phyloP scores from a whole-genome alignment of 2,329 filamentous ascomycete species.

The Alternaria sp. region DNA sequence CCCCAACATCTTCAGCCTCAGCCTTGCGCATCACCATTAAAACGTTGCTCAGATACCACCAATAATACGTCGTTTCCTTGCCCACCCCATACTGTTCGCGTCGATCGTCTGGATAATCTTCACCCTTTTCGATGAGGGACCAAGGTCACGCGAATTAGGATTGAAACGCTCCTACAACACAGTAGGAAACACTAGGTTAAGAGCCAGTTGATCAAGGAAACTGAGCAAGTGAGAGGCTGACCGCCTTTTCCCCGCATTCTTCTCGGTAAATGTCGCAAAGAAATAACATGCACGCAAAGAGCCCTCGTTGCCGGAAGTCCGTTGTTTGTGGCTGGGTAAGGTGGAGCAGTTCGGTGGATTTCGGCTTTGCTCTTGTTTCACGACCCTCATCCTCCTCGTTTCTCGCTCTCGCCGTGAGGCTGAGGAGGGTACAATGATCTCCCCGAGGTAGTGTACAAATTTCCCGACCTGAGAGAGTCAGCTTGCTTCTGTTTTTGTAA shows the following conservation, averaged over 20 bases:
- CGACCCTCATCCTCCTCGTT: not conserved
- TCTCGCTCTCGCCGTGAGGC: slow-evolving; percentile 2
- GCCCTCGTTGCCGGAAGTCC: not conserved
- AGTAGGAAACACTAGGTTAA: not conserved
- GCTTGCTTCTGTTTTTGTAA: not conserved
- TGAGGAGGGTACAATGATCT: not conserved
- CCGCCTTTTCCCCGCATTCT: slow-evolving; percentile 2
- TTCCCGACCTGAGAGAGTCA: not conserved
- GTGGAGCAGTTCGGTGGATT: not conserved
- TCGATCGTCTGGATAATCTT: not conserved
- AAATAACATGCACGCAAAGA: not conserved
- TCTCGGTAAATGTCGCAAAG: not conserved
- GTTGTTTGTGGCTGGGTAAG: not conserved
- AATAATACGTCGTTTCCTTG: not conserved
- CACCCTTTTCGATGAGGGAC: not conserved
- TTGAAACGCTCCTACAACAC: slow-evolving; percentile 2
- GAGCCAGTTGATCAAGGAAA: not conserved
- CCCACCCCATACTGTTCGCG: slow-evolving; percentile 1
- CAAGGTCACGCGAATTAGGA: not conserved
- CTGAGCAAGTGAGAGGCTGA: not conserved
- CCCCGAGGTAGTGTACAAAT: not conserved
- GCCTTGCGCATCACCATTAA: slow-evolving; percentile 6
- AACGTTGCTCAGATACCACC: not conserved
- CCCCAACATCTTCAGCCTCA: slow-evolving; percentile 4
- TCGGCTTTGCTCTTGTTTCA: slow-evolving; percentile 2